phyloP scores from a whole-genome alignment of 768 basidiomycete species.

The Grammothele lineata region DNA sequence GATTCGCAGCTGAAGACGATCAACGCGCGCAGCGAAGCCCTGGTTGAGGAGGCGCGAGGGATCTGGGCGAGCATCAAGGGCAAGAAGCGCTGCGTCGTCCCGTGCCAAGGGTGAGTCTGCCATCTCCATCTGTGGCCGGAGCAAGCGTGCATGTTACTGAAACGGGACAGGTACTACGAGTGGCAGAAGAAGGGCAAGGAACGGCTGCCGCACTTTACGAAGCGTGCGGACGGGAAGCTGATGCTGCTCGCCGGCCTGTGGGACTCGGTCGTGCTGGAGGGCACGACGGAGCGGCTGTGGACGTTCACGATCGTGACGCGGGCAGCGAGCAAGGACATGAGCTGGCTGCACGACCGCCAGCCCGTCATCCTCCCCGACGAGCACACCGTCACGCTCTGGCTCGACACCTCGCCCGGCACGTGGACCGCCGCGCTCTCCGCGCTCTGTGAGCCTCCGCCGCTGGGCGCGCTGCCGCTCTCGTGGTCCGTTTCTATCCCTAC shows the following conservation, averaged over 20 bases:
- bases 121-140: no score
- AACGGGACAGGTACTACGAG: slow-evolving; percentile 74
- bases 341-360: slow-evolving; percentile 90
- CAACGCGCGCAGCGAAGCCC: slow-evolving; percentile 84
- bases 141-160: no score
- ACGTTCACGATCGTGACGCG: slow-evolving; percentile 93
- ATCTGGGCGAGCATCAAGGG: slow-evolving; percentile 87
- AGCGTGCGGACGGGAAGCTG: slow-evolving; percentile 54
- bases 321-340: slow-evolving; percentile 57
- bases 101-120: slow-evolving; percentile 63
- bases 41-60: slow-evolving; percentile 62
- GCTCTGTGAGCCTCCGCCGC: slow-evolving; percentile 58
- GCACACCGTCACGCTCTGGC: slow-evolving; percentile 66
- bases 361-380: slow-evolving; percentile 71
- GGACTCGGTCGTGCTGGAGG: slow-evolving; percentile 66
- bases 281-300: slow-evolving; percentile 54
- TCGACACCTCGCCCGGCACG: slow-evolving; percentile 64
- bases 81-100: slow-evolving; percentile 79
- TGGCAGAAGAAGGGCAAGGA: slow-evolving; percentile 85
- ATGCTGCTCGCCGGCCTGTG: slow-evolving; percentile 90
- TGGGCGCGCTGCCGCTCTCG: slow-evolving; percentile 47
- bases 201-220: slow-evolving; percentile 79
- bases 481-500: slow-evolving; percentile 48
- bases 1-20: slow-evolving; percentile 75
- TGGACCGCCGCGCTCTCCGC: slow-evolving; percentile 62